Evolutionary conservation across 2,329 filamentous ascomycete genomes (phyloP).

Genomic region (Leptodontidium sp.): DNA sequence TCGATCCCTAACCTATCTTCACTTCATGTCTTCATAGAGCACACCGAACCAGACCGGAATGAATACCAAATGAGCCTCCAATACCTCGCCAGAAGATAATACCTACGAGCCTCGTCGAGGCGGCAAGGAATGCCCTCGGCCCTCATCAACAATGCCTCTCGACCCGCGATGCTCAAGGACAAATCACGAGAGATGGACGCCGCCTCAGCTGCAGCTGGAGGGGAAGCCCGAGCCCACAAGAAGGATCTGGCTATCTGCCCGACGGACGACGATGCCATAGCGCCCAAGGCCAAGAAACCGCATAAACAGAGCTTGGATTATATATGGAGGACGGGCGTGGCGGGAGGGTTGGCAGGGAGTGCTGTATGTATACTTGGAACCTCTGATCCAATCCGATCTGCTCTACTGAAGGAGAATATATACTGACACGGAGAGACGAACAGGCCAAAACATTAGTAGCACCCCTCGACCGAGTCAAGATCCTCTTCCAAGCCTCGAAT

Average conservation of each 20-base stretch:
- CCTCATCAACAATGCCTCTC: constrained; percentile 63
- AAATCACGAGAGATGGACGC: constrained; percentile 51
- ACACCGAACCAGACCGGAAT: constrained; percentile 16
- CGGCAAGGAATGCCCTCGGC: constrained; percentile 62
- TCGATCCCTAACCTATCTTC: background rate
- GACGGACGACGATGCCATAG: constrained; percentile 60
- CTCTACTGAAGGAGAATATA: constrained; percentile 12
- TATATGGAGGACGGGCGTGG: constrained; percentile 81
- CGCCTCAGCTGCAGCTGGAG: background rate
- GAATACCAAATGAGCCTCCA: constrained; percentile 28
- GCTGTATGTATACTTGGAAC: constrained; percentile 64
- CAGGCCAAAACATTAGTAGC: constrained; percentile 96
- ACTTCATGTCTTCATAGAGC: background rate
- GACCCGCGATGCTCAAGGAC: constrained; percentile 54
- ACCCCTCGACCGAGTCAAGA: constrained; percentile 96
- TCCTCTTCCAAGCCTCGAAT: constrained; percentile 95
- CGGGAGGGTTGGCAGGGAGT: constrained; percentile 90
- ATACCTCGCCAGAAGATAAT: constrained; percentile 20
- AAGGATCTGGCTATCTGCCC: constrained; percentile 55
- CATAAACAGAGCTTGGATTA: constrained; percentile 84
- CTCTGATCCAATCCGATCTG: constrained; percentile 16
- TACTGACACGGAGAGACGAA: constrained; percentile 25
- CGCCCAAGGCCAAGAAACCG: constrained; percentile 54
- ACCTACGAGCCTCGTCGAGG: constrained; percentile 37
- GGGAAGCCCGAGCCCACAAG: constrained; percentile 12